Base-by-base conservation (phyloP, 2,329 filamentous ascomycete species). In the Cryphonectria parasitica region DNA sequence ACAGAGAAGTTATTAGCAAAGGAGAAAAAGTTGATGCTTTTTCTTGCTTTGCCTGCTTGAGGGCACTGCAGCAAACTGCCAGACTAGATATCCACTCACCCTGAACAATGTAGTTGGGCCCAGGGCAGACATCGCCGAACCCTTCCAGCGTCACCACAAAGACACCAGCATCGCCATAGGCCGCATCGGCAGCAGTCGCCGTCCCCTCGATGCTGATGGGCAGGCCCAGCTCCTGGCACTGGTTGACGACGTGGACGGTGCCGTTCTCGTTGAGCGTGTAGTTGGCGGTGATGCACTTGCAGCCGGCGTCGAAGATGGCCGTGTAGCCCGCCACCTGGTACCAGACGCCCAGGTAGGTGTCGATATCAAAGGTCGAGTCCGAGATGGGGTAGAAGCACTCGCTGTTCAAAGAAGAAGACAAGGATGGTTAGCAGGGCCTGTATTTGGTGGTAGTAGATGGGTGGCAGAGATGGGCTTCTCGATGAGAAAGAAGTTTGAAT, bases 71-170 rank as follows among this genome's bases (percentile, higher is more conserved):
- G 34, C 34, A 34, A n/a, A n/a, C n/a, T n/a, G n/a, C 34, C 34
- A 34, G 6, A 6, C 34, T 34, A 34, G 34, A 34, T 34, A 4
- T 7, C 8, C 17, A 73, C 71, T 72, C 43, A 74, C 73, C 73
- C 67, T 75, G 74, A 28, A 75, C 74, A 68, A 75, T 73, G 52
- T 75, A 75, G 67, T 75, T 75, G 0, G 74, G 74, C 0, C 74
- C 74, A 1, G 73, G 69, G 65, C 74, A 75, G 41, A 54, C 60
- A 17, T 68, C 67, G n/a, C 70, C 71, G 2, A 69, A 62, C 45
- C 67, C 69, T 28, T 69, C 68, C 25, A 75, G 74, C 36, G 67
- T 69, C 28, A 75, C 74, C 52, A 73, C 69, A 39, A 74, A 71
- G 11, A 69, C 71, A 36, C 74, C 74, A n/a, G 56, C 71, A 31